These are phyloP conservation scores for Fusarium tricinctum DNA, from an alignment of 2,329 filamentous ascomycete genomes.

Conservation along the genomic window DNA sequence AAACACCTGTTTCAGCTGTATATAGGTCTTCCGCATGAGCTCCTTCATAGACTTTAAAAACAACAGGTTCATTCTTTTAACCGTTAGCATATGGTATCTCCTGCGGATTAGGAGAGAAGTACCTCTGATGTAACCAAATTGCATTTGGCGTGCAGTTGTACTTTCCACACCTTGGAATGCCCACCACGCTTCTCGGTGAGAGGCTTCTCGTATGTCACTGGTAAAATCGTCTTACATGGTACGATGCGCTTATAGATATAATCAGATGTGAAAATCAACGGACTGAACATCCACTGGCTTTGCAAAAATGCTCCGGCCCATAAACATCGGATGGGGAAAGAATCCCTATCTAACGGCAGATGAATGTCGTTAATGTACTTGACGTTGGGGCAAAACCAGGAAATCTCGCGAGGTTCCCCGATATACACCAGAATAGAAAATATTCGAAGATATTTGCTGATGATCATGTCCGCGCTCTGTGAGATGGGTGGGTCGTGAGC, in stretches of 20 bases:
- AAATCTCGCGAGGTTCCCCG: not conserved
- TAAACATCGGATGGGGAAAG: not conserved
- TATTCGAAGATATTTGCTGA: not conserved
- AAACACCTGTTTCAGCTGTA: conserved; percentile 3
- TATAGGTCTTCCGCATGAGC: not conserved
- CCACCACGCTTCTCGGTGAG: not conserved
- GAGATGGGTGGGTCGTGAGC: not conserved
- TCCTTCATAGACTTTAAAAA: conserved; percentile 28
- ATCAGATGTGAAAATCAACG: not conserved
- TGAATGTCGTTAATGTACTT: not conserved
- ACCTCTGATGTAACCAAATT: not conserved
- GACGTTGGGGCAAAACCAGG: accelerated
- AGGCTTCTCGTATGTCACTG: not conserved
- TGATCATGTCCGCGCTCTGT: not conserved
- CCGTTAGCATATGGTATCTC: not conserved
- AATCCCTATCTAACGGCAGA: not conserved
- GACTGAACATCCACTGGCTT: conserved; percentile 31
- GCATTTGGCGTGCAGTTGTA: not conserved
- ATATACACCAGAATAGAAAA: not conserved
- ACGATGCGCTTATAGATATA: not conserved
- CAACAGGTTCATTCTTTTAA: not conserved
- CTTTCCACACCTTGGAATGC: not conserved
- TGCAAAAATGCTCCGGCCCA: not conserved
- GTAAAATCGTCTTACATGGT: not conserved
- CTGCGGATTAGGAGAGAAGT: not conserved